Conservation (phyloP, 495 filamentous ascomycete genomes). For the Cryomyces minteri region DNA sequence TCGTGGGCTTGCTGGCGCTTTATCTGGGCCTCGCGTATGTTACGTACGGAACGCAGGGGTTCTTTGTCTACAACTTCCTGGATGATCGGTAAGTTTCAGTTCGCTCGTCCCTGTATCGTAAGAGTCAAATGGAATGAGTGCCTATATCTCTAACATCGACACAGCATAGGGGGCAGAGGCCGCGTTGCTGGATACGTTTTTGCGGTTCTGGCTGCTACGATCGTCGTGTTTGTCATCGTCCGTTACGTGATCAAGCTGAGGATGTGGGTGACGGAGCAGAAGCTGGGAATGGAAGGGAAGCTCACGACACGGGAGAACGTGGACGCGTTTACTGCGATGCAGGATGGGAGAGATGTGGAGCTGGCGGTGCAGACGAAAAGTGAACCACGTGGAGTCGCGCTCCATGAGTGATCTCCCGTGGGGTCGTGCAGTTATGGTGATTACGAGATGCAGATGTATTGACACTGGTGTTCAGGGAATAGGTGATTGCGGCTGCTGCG, state of each 20-base stretch:
- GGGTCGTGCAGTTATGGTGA: too few relatives aligned
- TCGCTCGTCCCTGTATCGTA: neutral
- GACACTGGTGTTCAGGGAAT: too few relatives aligned
- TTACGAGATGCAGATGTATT: too few relatives aligned
- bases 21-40: conserved; percentile 64
- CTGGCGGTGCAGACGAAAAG: too few relatives aligned
- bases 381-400: too few relatives aligned
- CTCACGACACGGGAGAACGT: neutral
- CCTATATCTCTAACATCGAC: neutral
- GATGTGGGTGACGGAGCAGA: conserved; percentile 32
- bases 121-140: neutral
- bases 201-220: conserved; percentile 42
- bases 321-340: too few relatives aligned
- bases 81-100: conserved; percentile 19
- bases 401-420: too few relatives aligned
- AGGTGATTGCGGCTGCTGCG: too few relatives aligned
- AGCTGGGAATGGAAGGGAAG: conserved; percentile 27
- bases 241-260: conserved; percentile 32
- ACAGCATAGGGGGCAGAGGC: conserved; percentile 1
- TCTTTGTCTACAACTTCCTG: conserved; percentile 62
- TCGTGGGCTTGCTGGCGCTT: conserved; percentile 42
- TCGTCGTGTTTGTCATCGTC: conserved; percentile 42
- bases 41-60: conserved; percentile 45
- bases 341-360: too few relatives aligned
- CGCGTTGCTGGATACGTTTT: conserved; percentile 37